A percentile compares a stretch with the other conserved stretches of the same genome.
Evolutionary conservation across 768 basidiomycete species (phyloP).

Genomic region (Kwoniella dendrophila): DNA sequence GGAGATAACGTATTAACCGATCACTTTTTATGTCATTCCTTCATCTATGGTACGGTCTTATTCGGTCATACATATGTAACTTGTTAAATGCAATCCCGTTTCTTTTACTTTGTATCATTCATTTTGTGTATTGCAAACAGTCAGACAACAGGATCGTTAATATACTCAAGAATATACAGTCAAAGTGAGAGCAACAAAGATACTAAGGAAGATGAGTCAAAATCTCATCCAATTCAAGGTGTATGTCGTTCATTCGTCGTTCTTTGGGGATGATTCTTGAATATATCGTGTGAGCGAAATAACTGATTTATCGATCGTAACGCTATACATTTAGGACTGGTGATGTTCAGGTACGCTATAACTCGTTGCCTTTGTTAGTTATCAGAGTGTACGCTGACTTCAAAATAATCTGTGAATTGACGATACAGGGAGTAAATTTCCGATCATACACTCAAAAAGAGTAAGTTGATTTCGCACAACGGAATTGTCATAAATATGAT

Average conservation of each 20-base stretch:
- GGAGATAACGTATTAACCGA: conserved; percentile 15
- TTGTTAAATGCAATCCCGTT: too few relatives aligned
- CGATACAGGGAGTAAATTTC: conserved; percentile 41
- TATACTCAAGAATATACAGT: not conserved
- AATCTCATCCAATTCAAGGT: conserved; percentile 47
- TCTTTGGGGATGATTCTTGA: not conserved
- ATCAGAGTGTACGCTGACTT: not conserved
- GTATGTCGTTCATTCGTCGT: conserved; percentile 17
- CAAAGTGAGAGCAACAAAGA: conserved; percentile 21
- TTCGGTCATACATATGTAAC: conserved; percentile 9
- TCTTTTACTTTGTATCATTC: too few relatives aligned
- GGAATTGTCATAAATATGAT: too few relatives aligned
- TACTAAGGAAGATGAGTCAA: conserved; percentile 10
- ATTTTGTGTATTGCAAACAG: too few relatives aligned
- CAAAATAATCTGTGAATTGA: not conserved
- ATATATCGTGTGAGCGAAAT: not conserved
- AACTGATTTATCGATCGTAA: not conserved
- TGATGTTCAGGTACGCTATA: conserved; percentile 34
- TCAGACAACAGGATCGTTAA: not conserved
- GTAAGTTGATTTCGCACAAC: conserved; percentile 16
- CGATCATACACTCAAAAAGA: conserved; percentile 41
- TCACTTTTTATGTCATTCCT: too few relatives aligned
- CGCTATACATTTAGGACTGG: conserved; percentile 35
- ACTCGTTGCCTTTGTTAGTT: not conserved
- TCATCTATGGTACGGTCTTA: too few relatives aligned